Conservation (phyloP, 768 basidiomycete species). For the Mycena polygramma region DNA sequence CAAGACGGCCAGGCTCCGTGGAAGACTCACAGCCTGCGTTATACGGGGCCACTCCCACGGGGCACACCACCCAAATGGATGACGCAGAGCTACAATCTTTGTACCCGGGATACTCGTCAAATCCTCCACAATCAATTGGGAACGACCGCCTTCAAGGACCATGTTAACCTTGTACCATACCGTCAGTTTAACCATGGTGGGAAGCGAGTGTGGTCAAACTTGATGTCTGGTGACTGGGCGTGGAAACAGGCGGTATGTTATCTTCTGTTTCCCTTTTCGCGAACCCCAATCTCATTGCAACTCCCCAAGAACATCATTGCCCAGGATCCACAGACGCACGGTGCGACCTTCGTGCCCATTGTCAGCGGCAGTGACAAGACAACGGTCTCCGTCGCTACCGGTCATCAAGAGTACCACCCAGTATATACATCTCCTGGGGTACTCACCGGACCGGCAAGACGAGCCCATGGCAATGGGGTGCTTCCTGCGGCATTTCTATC, state of each 20-base stretch:
- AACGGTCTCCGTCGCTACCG: background rate
- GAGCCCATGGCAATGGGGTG: background rate
- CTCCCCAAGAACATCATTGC: background rate
- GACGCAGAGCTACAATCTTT: conserved; percentile 21
- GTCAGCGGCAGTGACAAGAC: background rate
- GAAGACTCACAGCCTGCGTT: conserved; percentile 12
- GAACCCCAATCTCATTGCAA: background rate
- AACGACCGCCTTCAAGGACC: conserved; percentile 40
- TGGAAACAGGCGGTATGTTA: conserved; percentile 32
- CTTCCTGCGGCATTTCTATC: background rate
- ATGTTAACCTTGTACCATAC: conserved; percentile 43
- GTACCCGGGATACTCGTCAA: conserved; percentile 1
- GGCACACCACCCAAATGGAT: conserved; percentile 17
- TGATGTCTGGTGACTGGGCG: conserved; percentile 55
- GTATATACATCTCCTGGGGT: background rate
- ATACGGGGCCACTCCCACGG: conserved; percentile 17
- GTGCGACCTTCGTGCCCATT: background rate
- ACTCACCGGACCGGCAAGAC: background rate
- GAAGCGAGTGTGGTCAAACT: conserved; percentile 42
- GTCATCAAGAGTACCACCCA: conserved; percentile 8
- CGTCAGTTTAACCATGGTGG: conserved; percentile 39
- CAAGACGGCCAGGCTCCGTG: conserved; percentile 17
- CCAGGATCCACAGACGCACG: background rate
- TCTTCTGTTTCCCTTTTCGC: background rate
- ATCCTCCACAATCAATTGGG: conserved; percentile 22